Percentiles rank a stretch among this genome's conserved stretches.
These are phyloP conservation scores for Backusella mclennaniae DNA, from an alignment of 192 early-diverging fungal genomes.

Conservation along the genomic window DNA sequence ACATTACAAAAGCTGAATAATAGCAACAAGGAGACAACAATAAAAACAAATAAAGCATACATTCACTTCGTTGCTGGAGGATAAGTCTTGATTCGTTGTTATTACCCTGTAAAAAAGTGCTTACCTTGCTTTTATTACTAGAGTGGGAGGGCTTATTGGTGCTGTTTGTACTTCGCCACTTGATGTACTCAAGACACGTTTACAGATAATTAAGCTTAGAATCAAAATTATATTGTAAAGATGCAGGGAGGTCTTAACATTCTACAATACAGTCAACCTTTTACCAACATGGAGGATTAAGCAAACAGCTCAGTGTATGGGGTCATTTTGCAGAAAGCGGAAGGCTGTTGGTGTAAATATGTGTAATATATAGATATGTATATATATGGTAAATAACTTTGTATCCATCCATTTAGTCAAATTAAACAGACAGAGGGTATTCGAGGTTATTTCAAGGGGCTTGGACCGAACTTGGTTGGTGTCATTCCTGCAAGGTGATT, in stretches of 20 bases:
- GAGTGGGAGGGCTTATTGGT: slow-evolving; percentile 75
- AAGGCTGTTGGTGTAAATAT: slow-evolving; percentile 44
- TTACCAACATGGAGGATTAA: slow-evolving; percentile 27
- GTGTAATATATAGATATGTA: neutral
- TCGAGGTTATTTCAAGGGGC: slow-evolving; percentile 88
- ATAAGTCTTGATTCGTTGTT: slow-evolving; percentile 30
- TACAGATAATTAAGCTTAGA: slow-evolving; percentile 61
- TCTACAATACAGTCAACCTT: slow-evolving; percentile 33
- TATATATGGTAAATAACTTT: neutral
- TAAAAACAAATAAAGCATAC: slow-evolving; percentile 24
- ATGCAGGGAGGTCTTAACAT: neutral
- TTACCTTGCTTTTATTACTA: slow-evolving; percentile 20
- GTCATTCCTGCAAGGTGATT: slow-evolving; percentile 88
- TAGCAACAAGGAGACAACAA: neutral
- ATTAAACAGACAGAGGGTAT: slow-evolving; percentile 78
- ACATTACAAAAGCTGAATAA: neutral
- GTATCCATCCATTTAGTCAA: slow-evolving; percentile 30
- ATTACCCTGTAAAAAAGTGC: neutral
- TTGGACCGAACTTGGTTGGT: slow-evolving; percentile 90
- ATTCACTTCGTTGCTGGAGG: slow-evolving; percentile 68
- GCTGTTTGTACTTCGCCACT: slow-evolving; percentile 88
- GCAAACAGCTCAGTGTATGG: slow-evolving; percentile 31
- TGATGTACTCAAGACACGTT: slow-evolving; percentile 92
- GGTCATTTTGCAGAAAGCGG: slow-evolving; percentile 53
- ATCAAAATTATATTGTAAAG: neutral